Evolutionary conservation across 495 filamentous ascomycete species (phyloP).

Genomic region (Neurospora terricola): DNA sequence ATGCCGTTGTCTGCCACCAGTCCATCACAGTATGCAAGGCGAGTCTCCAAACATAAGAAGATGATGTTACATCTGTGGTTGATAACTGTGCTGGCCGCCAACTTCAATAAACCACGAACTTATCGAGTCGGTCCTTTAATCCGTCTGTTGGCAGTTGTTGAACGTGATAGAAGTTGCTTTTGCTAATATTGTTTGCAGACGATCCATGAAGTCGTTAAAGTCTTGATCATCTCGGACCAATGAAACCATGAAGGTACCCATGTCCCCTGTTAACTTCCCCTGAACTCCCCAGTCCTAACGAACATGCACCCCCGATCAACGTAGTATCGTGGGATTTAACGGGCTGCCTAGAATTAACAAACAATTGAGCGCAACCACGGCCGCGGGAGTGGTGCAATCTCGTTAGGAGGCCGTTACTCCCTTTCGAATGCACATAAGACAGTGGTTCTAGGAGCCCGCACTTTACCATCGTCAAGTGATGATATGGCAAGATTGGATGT

Average conservation of each 20-base stretch:
- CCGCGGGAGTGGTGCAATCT: neutral
- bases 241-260: neutral
- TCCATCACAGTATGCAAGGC: neutral
- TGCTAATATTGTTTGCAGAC: neutral
- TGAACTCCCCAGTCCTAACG: neutral
- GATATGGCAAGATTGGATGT: neutral
- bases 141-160: neutral
- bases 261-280: neutral
- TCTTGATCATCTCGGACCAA: neutral
- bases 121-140: neutral
- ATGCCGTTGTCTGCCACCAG: neutral
- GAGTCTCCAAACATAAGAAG: neutral
- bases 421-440: neutral
- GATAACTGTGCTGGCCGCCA: neutral
- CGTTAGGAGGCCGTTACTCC: neutral
- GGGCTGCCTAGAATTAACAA: neutral
- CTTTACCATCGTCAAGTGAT: neutral
- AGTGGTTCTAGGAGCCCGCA: neutral
- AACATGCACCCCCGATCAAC: neutral
- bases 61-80: neutral
- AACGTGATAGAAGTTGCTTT: neutral
- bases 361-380: neutral
- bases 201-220: neutral
- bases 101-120: neutral
- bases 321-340: neutral